These are phyloP conservation scores for Apiospora phragmitis DNA, from an alignment of 2,329 filamentous ascomycete genomes.

Conservation along the genomic window DNA sequence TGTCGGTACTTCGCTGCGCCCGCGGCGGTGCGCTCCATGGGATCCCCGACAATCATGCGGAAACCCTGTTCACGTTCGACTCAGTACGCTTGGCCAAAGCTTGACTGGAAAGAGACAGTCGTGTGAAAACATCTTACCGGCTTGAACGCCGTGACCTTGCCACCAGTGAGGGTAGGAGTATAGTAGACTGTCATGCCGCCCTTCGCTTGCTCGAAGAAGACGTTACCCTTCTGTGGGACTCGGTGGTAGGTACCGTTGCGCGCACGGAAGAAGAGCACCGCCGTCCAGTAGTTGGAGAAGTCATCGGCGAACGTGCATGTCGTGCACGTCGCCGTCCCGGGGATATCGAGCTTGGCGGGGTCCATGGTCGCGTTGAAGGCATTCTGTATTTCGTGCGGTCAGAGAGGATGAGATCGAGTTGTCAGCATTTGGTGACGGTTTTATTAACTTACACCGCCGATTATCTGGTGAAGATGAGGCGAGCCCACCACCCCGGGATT, in stretches of 20 bases:
- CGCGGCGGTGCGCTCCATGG: conserved; percentile 24
- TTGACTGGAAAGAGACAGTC: not conserved
- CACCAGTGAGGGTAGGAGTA: conserved; percentile 29
- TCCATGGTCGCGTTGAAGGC: conserved; percentile 31
- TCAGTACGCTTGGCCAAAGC: too few species aligned
- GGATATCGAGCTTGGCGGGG: conserved; percentile 20
- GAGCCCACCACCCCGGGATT: conserved; percentile 30
- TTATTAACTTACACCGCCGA: conserved; percentile 24
- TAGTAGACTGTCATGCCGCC: conserved; percentile 35
- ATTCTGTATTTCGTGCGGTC: conserved; percentile 24
- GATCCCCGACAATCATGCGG: conserved; percentile 33
- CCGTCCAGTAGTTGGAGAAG: conserved; percentile 44
- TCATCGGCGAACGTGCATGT: conserved; percentile 44
- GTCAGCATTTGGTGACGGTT: not conserved
- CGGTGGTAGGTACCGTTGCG: conserved; percentile 37
- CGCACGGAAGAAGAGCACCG: conserved; percentile 40
- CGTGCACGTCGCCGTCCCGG: conserved; percentile 38
- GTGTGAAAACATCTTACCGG: conserved; percentile 36
- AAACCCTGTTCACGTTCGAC: conserved; percentile 23
- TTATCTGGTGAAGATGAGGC: conserved; percentile 33
- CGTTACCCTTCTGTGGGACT: conserved; percentile 32
- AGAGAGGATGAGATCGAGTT: not conserved
- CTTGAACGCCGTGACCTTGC: conserved; percentile 31
- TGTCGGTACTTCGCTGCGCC: conserved; percentile 24
- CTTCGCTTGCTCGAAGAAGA: conserved; percentile 30